Evolutionary conservation across 768 basidiomycete species (phyloP).

Genomic region (Tylopilus intermedius): DNA sequence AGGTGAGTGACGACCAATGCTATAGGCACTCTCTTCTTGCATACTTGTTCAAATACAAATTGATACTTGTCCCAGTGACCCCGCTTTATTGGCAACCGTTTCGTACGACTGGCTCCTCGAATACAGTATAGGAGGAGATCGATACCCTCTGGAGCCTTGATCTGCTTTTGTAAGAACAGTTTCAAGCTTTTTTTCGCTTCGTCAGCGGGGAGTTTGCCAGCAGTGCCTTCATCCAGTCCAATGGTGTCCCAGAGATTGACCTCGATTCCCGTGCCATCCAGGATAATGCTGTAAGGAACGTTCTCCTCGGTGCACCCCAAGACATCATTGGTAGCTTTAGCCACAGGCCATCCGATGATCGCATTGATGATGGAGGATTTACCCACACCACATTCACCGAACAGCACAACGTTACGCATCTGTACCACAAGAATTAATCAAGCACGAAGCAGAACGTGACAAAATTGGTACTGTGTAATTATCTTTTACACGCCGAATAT

Average conservation of each 20-base stretch:
- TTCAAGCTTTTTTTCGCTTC: conserved; percentile 18
- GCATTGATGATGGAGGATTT: conserved; percentile 41
- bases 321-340: conserved; percentile 26
- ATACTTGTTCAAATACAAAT: conserved; percentile 22
- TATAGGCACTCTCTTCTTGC: conserved; percentile 22
- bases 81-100: conserved; percentile 12
- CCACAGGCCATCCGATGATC: conserved; percentile 23
- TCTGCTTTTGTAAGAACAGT: conserved; percentile 25
- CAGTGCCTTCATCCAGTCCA: conserved; percentile 31
- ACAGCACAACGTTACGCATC: conserved; percentile 33
- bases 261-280: conserved; percentile 10
- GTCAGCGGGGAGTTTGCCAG: conserved; percentile 13
- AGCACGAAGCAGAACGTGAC: not conserved
- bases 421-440: not conserved
- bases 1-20: conserved; percentile 26
- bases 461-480: not conserved
- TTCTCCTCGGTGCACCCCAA: conserved; percentile 28
- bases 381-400: conserved; percentile 31
- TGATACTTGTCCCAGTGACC: conserved; percentile 19
- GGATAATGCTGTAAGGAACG: conserved; percentile 11
- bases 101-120: conserved; percentile 19
- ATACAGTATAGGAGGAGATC: conserved; percentile 27
- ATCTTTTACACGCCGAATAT: too few species aligned
- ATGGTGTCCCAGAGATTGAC: conserved; percentile 33
- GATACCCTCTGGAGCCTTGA: conserved; percentile 16